Percentiles rank a stretch among this genome's conserved stretches.
phyloP scores from a whole-genome alignment of 2,329 filamentous ascomycete genomes.

The Canariomyces notabilis region DNA sequence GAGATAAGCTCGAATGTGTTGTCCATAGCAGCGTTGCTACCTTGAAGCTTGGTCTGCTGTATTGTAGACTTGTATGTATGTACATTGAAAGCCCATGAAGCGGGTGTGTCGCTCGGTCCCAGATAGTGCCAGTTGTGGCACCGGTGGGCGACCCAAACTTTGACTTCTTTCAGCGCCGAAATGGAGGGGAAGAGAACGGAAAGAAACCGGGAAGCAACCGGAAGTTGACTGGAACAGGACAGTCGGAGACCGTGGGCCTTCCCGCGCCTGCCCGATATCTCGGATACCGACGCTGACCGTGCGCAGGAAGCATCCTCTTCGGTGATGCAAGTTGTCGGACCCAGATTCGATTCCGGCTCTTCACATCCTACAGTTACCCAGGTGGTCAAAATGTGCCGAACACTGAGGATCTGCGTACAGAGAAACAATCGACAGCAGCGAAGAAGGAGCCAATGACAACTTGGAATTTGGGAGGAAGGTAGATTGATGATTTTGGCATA shows the following conservation, averaged over 20 bases:
- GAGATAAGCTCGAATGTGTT: slow-evolving; percentile 11
- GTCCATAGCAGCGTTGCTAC: slow-evolving; percentile 16
- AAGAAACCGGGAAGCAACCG: too few species aligned
- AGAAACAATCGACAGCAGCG: slow-evolving; percentile 3
- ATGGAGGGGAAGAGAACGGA: background rate
- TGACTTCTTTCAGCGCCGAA: background rate
- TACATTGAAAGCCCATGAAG: too few species aligned
- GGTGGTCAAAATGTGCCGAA: slow-evolving; percentile 6
- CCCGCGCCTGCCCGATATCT: too few species aligned
- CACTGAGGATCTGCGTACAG: background rate
- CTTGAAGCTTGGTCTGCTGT: background rate
- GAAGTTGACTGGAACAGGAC: too few species aligned
- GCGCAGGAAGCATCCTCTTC: background rate
- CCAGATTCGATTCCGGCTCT: background rate
- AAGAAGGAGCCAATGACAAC: slow-evolving; percentile 11
- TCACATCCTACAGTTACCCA: slow-evolving; percentile 1
- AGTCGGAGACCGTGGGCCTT: too few species aligned
- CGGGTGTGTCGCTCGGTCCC: too few species aligned
- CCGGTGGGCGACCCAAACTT: background rate
- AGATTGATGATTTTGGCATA: slow-evolving; percentile 16
- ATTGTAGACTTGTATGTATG: too few species aligned
- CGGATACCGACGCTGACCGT: slow-evolving; percentile 1
- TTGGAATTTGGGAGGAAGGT: too few species aligned
- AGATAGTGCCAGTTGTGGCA: too few species aligned
- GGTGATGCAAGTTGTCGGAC: slow-evolving; percentile 4